These are phyloP conservation scores for Mucor circinelloides DNA, from an alignment of 371 early-diverging fungal genomes.

Conservation along the genomic window DNA sequence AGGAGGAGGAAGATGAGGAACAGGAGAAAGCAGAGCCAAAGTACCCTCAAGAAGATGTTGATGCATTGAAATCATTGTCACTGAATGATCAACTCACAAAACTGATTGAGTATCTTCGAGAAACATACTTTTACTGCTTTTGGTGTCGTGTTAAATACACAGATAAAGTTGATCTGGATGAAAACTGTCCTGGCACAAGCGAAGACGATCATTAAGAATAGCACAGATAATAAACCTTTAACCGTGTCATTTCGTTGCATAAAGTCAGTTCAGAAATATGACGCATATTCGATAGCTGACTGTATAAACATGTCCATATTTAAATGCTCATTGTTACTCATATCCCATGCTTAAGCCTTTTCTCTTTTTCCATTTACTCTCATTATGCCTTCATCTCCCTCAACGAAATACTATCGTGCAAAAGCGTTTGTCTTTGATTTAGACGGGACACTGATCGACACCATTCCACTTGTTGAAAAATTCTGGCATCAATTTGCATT, in stretches of 20 bases:
- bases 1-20: slow-evolving; percentile 3
- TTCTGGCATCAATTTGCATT: slow-evolving; percentile 44
- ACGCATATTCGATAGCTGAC: slow-evolving; percentile 3
- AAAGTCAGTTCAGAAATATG: background rate
- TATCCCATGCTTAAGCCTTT: background rate
- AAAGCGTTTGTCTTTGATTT: slow-evolving; percentile 47
- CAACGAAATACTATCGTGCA: slow-evolving; percentile 13
- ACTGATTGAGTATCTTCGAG: slow-evolving; percentile 54
- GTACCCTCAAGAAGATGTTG: slow-evolving; percentile 32
- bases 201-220: slow-evolving; percentile 59
- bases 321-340: background rate
- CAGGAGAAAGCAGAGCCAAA: slow-evolving; percentile 17
- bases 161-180: slow-evolving; percentile 48
- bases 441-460: slow-evolving; percentile 52
- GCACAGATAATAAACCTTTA: background rate
- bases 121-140: slow-evolving; percentile 61
- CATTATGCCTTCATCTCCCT: background rate
- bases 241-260: background rate
- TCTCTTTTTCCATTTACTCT: background rate
- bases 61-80: slow-evolving; percentile 26
- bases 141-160: slow-evolving; percentile 67
- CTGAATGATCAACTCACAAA: slow-evolving; percentile 43
- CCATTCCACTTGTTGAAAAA: slow-evolving; percentile 40
- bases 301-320: background rate
- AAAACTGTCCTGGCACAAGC: slow-evolving; percentile 60